Evolutionary conservation across 2,329 filamentous ascomycete species (phyloP), one percentile per base, ranked within the genome.

Genomic region (Colletotrichum somersetense): DNA sequence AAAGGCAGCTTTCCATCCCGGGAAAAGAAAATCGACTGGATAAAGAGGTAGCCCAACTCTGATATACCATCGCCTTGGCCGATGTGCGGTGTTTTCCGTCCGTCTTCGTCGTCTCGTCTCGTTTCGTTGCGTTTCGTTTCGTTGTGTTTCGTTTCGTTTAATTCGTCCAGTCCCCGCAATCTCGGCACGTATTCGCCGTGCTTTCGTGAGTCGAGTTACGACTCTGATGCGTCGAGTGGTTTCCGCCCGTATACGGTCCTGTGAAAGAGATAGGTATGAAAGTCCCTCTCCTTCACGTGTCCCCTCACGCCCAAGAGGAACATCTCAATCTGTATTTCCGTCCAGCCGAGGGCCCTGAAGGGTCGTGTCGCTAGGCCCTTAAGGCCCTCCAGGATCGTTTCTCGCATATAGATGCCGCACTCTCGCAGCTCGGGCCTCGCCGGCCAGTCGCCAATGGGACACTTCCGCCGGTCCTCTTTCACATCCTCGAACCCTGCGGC

Each of bases 381-480:
- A 35, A 85, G 78, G 2, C 83, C 83, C 77, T 81, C 80, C 75
- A 83, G 78, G 64, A 83, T 77, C 5, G 82, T 81, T 35, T 85
- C 84, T 44, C 84, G 79, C 71, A 87, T 75, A 33, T 87, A 81
- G 42, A 85, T 78, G 1, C 86, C 86, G 73, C 84, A 86, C 52
- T 73, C 62, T 11, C 74, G 70, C 52, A 73, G 50, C 46, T 84
- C 80, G 58, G 83, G 80, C 26, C 86, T 80, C 4, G 82, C 80
- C 35, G 79, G 75, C 87, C 87, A 88, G 3, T 82, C 77, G 20
- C 87, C 87, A 1, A 87, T 76, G 5, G 87, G 86, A 10, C 82
- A 83, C 75, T 87, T 87, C 33, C 85, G 81, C 30, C 79, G 79
- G 71, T 83, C 82, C 75, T 82, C 80, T 5, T 74, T 75, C 38